Conservation (phyloP, 257 asterid genomes). For the Coffea eugenioides region DNA sequence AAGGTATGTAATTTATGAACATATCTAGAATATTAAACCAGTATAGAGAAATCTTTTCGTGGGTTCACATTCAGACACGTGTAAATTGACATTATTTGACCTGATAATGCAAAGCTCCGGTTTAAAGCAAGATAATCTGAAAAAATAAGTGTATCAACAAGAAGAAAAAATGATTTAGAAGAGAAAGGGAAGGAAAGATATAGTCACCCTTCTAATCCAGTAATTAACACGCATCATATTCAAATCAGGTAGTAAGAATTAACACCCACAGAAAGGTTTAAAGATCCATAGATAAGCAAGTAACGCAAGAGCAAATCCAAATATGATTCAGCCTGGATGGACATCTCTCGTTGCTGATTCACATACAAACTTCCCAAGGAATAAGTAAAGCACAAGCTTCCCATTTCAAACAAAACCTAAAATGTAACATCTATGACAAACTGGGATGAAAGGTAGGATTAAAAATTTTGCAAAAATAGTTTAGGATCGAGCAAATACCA, state of each 20-base stretch:
- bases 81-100: neutral
- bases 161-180: neutral
- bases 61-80: neutral
- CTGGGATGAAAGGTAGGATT: too few relatives aligned
- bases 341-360: too few relatives aligned
- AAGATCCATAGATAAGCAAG: neutral
- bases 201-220: neutral
- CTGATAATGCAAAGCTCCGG: neutral
- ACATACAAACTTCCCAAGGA: too few relatives aligned
- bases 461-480: too few relatives aligned
- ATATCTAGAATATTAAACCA: neutral
- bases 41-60: neutral
- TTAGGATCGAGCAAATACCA: too few relatives aligned
- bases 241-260: neutral
- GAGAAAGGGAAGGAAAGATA: neutral
- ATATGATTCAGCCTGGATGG: too few relatives aligned
- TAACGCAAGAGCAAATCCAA: neutral
- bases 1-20: neutral
- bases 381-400: too few relatives aligned
- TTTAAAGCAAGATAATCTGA: neutral
- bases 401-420: too few relatives aligned
- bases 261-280: neutral
- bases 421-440: too few relatives aligned
- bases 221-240: neutral
- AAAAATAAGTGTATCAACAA: neutral